phyloP scores from a whole-genome alignment of 2,329 filamentous ascomycete genomes.

The Cercospora sp. region DNA sequence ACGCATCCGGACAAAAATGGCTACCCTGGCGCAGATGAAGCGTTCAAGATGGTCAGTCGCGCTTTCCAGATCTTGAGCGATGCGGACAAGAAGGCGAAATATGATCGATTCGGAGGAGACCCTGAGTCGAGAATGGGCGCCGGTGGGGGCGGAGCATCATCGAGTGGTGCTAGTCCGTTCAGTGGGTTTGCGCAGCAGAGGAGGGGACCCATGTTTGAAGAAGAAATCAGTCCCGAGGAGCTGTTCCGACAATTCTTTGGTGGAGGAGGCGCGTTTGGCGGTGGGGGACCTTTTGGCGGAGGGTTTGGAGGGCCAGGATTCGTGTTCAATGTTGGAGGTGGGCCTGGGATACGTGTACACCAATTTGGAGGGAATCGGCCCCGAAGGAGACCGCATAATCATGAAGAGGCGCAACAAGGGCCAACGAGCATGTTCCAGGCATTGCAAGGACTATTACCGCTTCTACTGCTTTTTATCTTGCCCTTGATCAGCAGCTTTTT shows the following conservation, averaged over 20 bases:
- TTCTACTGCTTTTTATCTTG: slow-evolving; percentile 85
- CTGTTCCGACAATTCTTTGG: slow-evolving; percentile 97
- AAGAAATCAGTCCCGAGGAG: slow-evolving; percentile 94
- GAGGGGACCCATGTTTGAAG: slow-evolving; percentile 70
- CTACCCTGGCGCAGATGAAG: slow-evolving; percentile 91
- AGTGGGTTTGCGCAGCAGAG: slow-evolving; percentile 56
- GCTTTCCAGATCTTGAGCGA: slow-evolving; percentile 93
- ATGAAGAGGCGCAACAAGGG: slow-evolving; percentile 46
- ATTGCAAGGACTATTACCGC: slow-evolving; percentile 61
- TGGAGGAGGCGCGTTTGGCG: slow-evolving; percentile 56
- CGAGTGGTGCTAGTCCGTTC: slow-evolving; percentile 64
- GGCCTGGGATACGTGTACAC: slow-evolving; percentile 88
- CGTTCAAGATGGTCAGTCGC: slow-evolving; percentile 94
- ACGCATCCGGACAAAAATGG: slow-evolving; percentile 99
- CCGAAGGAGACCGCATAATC: slow-evolving; percentile 70
- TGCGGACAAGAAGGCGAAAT: slow-evolving; percentile 87
- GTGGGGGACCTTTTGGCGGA: slow-evolving; percentile 20
- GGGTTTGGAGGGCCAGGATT: slow-evolving; percentile 71
- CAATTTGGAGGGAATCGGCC: slow-evolving; percentile 85
- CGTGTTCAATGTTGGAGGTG: slow-evolving; percentile 84
- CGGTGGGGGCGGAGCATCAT: slow-evolving; percentile 46
- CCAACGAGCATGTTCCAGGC: slow-evolving; percentile 51
- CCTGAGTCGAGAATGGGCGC: slow-evolving; percentile 80
- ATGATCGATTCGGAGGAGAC: slow-evolving; percentile 85
- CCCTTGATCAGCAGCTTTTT: slow-evolving; percentile 78